Conservation (phyloP, 2,329 filamentous ascomycete genomes). For the Fusarium nodosum region DNA sequence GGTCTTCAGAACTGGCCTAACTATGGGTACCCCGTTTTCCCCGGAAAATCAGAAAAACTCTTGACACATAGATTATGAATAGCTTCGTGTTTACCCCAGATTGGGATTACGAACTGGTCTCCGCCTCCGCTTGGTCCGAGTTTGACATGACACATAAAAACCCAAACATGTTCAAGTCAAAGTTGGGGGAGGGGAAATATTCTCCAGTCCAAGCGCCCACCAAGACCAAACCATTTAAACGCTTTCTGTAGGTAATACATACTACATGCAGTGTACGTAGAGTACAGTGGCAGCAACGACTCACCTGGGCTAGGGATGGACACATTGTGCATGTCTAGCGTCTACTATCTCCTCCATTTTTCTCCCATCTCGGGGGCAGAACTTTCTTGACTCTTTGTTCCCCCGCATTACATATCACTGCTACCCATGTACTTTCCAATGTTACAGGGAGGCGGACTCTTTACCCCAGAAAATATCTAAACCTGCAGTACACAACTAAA, state of each 20-base stretch:
- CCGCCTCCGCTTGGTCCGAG: conserved; percentile 14
- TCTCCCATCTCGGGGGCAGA: conserved; percentile 10
- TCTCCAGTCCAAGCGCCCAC: conserved; percentile 5
- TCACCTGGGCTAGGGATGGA: conserved; percentile 36
- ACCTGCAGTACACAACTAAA: background rate
- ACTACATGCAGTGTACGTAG: background rate
- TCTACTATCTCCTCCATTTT: conserved; percentile 11
- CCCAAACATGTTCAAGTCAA: conserved; percentile 2
- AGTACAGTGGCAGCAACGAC: background rate
- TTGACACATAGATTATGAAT: conserved; percentile 13
- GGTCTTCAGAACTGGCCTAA: background rate
- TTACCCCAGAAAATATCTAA: conserved; percentile 26
- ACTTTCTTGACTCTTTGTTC: conserved; percentile 7
- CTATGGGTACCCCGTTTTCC: conserved; percentile 27
- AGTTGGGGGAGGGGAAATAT: conserved; percentile 5
- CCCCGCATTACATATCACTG: conserved; percentile 19
- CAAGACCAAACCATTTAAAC: background rate
- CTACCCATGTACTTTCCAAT: background rate
- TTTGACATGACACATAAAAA: conserved; percentile 35
- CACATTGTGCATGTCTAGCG: conserved; percentile 41
- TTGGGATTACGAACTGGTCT: conserved; percentile 11
- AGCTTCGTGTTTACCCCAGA: conserved; percentile 32
- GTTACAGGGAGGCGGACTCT: background rate
- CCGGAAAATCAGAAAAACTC: conserved; percentile 17
- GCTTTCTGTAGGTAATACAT: background rate